Base-by-base conservation (phyloP, 129 eudicot species). In the Pseudognaphalium luteoalbum region DNA sequence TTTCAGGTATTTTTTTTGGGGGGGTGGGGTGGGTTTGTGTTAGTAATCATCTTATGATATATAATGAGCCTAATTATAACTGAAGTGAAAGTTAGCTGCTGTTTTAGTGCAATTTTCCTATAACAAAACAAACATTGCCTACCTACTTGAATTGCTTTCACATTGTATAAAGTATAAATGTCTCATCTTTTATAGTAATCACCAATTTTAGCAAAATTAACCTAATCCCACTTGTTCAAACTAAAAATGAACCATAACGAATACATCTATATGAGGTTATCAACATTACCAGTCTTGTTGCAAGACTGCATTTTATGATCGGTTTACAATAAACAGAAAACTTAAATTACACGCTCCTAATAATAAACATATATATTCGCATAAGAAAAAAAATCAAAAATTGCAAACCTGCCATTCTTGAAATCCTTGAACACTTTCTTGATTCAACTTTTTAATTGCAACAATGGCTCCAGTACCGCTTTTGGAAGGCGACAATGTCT, bases 371-470 rank as follows among this genome's bases (percentile, higher is more conserved):
- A 10, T 8, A 28, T 19, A 21, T 21, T 16, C 21, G 32, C 1
- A 50, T 4, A 47, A 14, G 7, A 8, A 28, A 47, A 28, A 58
- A 75, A 42, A 32, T 2, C 62, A 30, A 62, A 15, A 17, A 37
- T 41, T 2, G 17, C 33, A 52, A 71, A 87, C 97, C 97, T 89
- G 97, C 97, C 97, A 92, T 81, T 92, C 96, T 39, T 89, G 80
- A 81, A 87, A 92, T 0, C 97, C 97, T 76, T 89, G 93, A 76
- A 82, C 72, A 71, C 97, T 87, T 73, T 84, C 87, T 30, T 83
- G 81, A 66, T 89, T 92, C 85, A 89, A 61, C 70, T 89, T 92
- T 85, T 89, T 89, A 71, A 92, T 86, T 21, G 97, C 97, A 54
- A 92, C 96, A 79, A 86, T 66, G 29, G 82, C 63, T 50, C 90